Evolutionary conservation across 208 protist genomes (phyloP).

Genomic region (Trichomonas gallinae): DNA sequence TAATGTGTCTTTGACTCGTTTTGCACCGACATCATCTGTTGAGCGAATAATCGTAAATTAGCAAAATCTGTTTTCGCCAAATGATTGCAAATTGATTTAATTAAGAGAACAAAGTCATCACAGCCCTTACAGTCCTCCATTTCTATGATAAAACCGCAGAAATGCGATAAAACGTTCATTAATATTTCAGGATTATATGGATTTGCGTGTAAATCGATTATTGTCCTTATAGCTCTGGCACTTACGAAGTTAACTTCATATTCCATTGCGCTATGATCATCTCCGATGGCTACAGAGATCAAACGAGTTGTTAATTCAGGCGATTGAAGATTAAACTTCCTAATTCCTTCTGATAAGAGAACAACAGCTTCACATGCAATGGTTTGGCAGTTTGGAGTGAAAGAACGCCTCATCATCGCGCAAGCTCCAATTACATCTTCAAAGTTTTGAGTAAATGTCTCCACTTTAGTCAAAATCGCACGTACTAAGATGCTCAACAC

Average conservation of each 20-base stretch:
- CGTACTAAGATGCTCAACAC: background rate
- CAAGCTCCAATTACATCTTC: background rate
- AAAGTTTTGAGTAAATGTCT: background rate
- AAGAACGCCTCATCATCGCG: background rate
- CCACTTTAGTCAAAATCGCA: background rate
- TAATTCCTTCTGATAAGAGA: background rate
- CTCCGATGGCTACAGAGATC: background rate
- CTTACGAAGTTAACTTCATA: background rate
- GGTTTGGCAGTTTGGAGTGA: background rate
- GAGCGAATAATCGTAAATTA: background rate
- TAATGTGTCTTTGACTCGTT: background rate
- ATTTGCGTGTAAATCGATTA: background rate
- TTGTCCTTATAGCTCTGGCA: background rate
- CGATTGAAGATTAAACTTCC: background rate
- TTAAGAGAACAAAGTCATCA: background rate
- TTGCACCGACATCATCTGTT: background rate
- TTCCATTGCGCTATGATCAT: background rate
- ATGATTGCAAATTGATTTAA: background rate
- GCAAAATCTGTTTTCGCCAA: background rate
- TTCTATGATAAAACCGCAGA: background rate
- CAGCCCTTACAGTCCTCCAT: background rate
- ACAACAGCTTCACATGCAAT: background rate
- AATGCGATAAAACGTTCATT: background rate
- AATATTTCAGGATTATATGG: background rate
- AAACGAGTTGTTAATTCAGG: background rate